Conservation (phyloP, 305 asterid genomes). For the Petunia hybrid region DNA sequence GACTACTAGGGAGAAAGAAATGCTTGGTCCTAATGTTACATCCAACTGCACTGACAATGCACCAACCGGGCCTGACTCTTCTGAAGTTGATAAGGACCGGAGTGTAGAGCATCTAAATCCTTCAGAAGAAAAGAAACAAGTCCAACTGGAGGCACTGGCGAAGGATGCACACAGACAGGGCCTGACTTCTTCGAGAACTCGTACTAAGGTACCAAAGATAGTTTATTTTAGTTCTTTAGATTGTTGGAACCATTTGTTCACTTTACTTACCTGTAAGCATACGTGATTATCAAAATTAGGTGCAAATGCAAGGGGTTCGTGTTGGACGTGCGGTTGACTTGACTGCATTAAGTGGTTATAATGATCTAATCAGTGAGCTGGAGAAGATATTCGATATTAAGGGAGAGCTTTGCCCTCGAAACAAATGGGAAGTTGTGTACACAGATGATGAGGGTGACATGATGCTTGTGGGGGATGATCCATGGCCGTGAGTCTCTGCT, state of each 20-base stretch:
- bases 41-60: slow-evolving; percentile 25
- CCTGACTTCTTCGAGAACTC: slow-evolving; percentile 64
- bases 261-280: not conserved
- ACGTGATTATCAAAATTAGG: slow-evolving; percentile 49
- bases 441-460: slow-evolving; percentile 84
- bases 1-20: slow-evolving; percentile 43
- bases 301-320: slow-evolving; percentile 91
- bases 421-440: slow-evolving; percentile 77
- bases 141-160: slow-evolving; percentile 42
- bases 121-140: slow-evolving; percentile 46
- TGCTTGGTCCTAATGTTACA: slow-evolving; percentile 26
- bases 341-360: slow-evolving; percentile 62
- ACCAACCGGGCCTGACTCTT: slow-evolving; percentile 29
- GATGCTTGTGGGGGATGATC: slow-evolving; percentile 97
- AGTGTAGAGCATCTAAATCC: slow-evolving; percentile 43
- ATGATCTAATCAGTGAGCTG: slow-evolving; percentile 66
- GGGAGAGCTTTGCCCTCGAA: slow-evolving; percentile 77
- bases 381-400: slow-evolving; percentile 73
- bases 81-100: slow-evolving; percentile 43
- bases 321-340: slow-evolving; percentile 94
- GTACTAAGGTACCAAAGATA: slow-evolving; percentile 61
- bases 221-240: not conserved
- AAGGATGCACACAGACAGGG: slow-evolving; percentile 51
- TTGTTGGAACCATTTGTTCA: slow-evolving; percentile 24
- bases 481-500: slow-evolving; percentile 73